A percentile compares a stretch with the other conserved stretches of the same genome.
Conservation (phyloP, 345 rosid species). For the Brassica carinata region DNA sequence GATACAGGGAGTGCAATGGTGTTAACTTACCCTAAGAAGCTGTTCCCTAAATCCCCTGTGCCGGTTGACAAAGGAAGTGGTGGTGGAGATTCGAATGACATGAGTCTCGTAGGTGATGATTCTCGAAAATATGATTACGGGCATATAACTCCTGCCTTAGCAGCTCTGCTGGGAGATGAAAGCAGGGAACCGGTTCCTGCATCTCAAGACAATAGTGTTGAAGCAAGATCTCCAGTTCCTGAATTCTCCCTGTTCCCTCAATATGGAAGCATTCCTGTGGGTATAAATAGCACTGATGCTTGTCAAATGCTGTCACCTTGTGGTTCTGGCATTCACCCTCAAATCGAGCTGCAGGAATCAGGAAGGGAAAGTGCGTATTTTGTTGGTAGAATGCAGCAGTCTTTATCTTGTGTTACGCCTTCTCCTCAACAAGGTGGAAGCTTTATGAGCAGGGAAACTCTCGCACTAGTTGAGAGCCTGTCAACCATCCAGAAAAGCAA, state of each 20-base stretch:
- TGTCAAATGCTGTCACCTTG: constrained; percentile 34
- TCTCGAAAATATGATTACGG: constrained; percentile 63
- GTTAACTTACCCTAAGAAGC: constrained; percentile 58
- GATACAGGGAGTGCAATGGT: constrained; percentile 64
- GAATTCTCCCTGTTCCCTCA: constrained; percentile 31
- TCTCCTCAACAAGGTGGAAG: constrained; percentile 52
- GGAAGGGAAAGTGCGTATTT: constrained; percentile 38
- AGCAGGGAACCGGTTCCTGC: constrained; percentile 43
- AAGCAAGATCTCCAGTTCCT: constrained; percentile 34
- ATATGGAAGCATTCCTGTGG: constrained; percentile 23
- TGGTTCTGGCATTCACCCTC: constrained; percentile 41
- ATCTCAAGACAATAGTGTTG: constrained; percentile 35
- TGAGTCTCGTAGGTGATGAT: constrained; percentile 83
- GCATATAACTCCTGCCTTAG: constrained; percentile 67
- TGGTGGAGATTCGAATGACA: constrained; percentile 78
- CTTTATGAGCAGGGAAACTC: constrained; percentile 48
- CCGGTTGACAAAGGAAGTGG: constrained; percentile 50
- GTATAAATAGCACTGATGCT: constrained; percentile 30
- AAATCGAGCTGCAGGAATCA: constrained; percentile 40
- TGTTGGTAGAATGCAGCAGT: constrained; percentile 40
- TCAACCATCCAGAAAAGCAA: constrained; percentile 50
- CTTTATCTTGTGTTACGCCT: constrained; percentile 53
- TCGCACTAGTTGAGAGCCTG: constrained; percentile 42
- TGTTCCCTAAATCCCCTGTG: constrained; percentile 34
- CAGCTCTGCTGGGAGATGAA: constrained; percentile 67